A percentile compares a stretch with the other conserved stretches of the same genome.
phyloP scores from a whole-genome alignment of 495 filamentous ascomycete genomes.

The Articulospora tetracladia region DNA sequence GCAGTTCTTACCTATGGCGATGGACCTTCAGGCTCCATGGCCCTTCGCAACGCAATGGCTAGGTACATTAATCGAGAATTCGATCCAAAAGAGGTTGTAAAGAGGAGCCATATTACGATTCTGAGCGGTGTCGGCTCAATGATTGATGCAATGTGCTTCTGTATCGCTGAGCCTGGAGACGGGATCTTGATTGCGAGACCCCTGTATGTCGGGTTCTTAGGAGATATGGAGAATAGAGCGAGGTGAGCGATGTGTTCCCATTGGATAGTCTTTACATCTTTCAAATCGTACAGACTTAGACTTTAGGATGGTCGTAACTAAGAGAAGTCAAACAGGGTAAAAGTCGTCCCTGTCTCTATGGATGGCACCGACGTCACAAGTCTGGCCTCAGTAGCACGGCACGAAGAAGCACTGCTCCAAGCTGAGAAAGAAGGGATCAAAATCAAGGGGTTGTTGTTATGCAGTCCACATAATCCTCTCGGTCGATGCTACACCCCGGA shows the following conservation, averaged over 20 bases:
- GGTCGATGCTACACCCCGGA: conserved; percentile 1
- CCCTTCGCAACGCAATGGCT: background rate
- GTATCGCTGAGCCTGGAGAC: conserved; percentile 1
- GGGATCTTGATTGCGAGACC: conserved; percentile 8
- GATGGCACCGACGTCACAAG: background rate
- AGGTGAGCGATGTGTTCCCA: background rate
- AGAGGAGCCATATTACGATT: background rate
- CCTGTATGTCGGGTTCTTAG: conserved; percentile 4
- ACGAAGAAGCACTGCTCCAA: background rate
- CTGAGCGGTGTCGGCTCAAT: conserved; percentile 2
- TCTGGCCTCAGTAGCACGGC: background rate
- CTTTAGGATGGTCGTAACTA: background rate
- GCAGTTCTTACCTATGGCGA: conserved; percentile 7
- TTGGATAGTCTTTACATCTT: background rate
- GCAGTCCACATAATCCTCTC: conserved; percentile 11
- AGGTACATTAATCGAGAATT: conserved; percentile 3
- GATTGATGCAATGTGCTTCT: conserved; percentile 9
- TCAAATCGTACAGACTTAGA: background rate
- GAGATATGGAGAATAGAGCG: background rate
- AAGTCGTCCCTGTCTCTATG: background rate
- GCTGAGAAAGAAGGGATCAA: background rate
- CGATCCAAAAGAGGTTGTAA: background rate
- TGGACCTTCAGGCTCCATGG: conserved; percentile 3
- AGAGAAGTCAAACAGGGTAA: background rate
- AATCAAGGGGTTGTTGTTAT: background rate